These are phyloP conservation scores for Penicillium hesseltinei DNA, from an alignment of 2,329 filamentous ascomycete genomes.

Conservation along the genomic window DNA sequence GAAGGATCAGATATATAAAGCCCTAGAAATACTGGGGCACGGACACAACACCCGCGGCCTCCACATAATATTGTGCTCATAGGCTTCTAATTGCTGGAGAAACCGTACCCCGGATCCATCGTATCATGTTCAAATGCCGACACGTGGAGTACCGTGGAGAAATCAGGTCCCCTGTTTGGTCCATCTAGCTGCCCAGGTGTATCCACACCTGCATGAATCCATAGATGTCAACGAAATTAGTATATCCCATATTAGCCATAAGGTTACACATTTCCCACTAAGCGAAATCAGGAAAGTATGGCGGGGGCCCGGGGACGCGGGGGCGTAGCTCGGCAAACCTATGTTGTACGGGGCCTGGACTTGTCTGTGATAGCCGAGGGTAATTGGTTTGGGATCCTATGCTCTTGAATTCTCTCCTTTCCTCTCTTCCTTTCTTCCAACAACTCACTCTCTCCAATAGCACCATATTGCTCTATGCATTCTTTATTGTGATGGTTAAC, in stretches of 20 bases:
- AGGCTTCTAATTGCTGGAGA: not conserved
- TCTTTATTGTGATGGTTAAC: too few relatives aligned
- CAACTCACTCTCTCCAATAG: too few relatives aligned
- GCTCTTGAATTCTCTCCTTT: too few relatives aligned
- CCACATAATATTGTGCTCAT: not conserved
- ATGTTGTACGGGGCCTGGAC: not conserved
- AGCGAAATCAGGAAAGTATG: not conserved
- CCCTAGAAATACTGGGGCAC: not conserved
- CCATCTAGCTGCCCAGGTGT: not conserved
- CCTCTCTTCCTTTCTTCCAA: too few relatives aligned
- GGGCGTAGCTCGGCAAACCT: not conserved
- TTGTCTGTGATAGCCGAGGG: not conserved
- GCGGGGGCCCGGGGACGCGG: not conserved
- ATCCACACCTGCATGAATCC: not conserved
- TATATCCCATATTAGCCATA: not conserved
- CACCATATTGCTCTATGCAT: not conserved
- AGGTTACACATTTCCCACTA: not conserved
- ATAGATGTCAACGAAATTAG: not conserved
- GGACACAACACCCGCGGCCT: not conserved
- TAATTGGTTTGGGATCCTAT: too few relatives aligned
- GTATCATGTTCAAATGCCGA: not conserved
- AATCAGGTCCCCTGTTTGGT: not conserved
- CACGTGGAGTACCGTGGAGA: not conserved
- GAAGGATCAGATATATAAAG: not conserved
- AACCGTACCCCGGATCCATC: not conserved